These are phyloP conservation scores for Persicaria maculosa DNA, from an alignment of 148 eudicot species.

Conservation along the genomic window DNA sequence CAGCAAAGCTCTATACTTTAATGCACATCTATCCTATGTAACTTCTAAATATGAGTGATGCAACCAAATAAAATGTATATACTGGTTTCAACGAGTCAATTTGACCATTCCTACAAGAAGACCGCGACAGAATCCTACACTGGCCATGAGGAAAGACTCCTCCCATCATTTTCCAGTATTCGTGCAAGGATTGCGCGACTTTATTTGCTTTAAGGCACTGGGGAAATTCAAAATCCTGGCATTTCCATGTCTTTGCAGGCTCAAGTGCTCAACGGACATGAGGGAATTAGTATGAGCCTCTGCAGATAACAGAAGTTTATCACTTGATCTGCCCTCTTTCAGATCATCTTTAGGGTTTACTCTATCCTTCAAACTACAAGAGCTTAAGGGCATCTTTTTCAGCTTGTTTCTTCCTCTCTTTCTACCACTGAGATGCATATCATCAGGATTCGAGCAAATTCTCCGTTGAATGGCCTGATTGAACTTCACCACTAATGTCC, in stretches of 20 bases:
- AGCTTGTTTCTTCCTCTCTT: slow-evolving; percentile 82
- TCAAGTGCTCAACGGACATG: slow-evolving; percentile 42
- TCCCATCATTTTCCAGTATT: background rate
- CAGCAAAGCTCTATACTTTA: slow-evolving; percentile 6
- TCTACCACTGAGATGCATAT: slow-evolving; percentile 34
- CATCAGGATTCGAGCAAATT: slow-evolving; percentile 36
- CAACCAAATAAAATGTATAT: slow-evolving; percentile 11
- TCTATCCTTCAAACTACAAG: slow-evolving; percentile 61
- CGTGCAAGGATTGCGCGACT: slow-evolving; percentile 46
- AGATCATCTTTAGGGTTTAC: slow-evolving; percentile 50
- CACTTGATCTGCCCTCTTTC: slow-evolving; percentile 26
- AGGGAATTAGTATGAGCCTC: slow-evolving; percentile 25
- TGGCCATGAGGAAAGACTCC: slow-evolving; percentile 19
- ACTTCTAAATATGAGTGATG: slow-evolving; percentile 2
- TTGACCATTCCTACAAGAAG: slow-evolving; percentile 29
- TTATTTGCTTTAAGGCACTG: slow-evolving; percentile 61
- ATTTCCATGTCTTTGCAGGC: slow-evolving; percentile 57
- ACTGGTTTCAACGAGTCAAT: slow-evolving; percentile 23
- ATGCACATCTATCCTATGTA: background rate
- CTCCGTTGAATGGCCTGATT: slow-evolving; percentile 28
- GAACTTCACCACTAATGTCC: slow-evolving; percentile 36
- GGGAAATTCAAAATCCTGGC: slow-evolving; percentile 64
- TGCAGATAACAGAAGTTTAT: slow-evolving; percentile 29
- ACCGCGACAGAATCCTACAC: slow-evolving; percentile 38
- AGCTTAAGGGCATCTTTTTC: slow-evolving; percentile 70